A percentile compares a stretch with the other conserved stretches of the same genome.
phyloP scores from a whole-genome alignment of 768 basidiomycete genomes.

The Leccinum pellstonianum region DNA sequence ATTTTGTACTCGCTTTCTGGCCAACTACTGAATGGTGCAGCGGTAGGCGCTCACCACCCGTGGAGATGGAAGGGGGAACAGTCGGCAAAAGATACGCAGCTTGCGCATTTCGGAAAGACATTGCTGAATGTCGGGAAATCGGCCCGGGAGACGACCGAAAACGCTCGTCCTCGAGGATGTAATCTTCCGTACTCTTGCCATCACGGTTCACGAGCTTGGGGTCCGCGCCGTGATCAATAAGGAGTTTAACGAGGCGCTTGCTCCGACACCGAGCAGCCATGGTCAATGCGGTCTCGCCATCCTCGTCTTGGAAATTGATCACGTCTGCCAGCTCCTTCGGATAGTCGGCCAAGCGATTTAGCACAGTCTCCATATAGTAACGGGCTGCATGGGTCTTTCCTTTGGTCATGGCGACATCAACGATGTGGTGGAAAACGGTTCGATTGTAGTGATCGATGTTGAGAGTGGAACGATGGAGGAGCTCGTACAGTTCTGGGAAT shows the following conservation, averaged over 20 bases:
- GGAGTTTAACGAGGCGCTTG: constrained; percentile 91
- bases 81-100: constrained; percentile 41
- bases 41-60: constrained; percentile 64
- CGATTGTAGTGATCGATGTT: constrained; percentile 98
- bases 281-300: constrained; percentile 96
- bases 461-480: constrained; percentile 95
- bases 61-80: constrained; percentile 41
- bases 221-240: constrained; percentile 95
- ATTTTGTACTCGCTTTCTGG: constrained; percentile 82
- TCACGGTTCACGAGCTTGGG: constrained; percentile 94
- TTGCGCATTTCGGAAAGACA: constrained; percentile 75
- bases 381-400: constrained; percentile 96
- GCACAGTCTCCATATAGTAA: constrained; percentile 98
- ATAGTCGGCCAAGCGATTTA: constrained; percentile 84
- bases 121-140: constrained; percentile 58
- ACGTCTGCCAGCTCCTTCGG: constrained; percentile 96
- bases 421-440: constrained; percentile 97
- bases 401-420: constrained; percentile 96
- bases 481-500: constrained; percentile 95
- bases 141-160: constrained; percentile 90
- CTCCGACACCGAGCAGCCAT: constrained; percentile 95
- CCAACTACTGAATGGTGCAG: constrained; percentile 84
- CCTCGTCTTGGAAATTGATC: constrained; percentile 98
- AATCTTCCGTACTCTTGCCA: constrained; percentile 96
- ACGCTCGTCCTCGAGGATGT: constrained; percentile 97